These are phyloP conservation scores for Bryoglossum gracile DNA, from an alignment of 495 filamentous ascomycete species.

Conservation along the genomic window DNA sequence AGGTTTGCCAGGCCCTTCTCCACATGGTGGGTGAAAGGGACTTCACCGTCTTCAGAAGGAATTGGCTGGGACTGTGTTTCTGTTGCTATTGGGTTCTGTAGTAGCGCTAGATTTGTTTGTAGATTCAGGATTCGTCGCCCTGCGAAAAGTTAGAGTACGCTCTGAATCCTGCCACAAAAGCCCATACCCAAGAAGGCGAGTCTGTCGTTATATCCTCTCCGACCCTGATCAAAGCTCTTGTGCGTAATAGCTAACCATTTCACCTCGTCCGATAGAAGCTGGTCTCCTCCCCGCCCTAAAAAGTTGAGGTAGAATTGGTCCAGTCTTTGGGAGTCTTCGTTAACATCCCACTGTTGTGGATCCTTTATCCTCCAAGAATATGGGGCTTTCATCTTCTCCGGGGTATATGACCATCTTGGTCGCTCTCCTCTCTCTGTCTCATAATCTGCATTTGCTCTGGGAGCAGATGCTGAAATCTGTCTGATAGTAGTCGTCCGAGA, in stretches of 20 bases:
- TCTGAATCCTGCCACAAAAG: neutral
- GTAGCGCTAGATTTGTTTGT: slow-evolving; percentile 66
- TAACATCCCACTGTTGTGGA: slow-evolving; percentile 52
- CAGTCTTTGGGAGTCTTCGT: slow-evolving; percentile 62
- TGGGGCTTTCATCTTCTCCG: slow-evolving; percentile 68
- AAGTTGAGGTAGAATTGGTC: slow-evolving; percentile 68
- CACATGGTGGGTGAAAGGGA: slow-evolving; percentile 65
- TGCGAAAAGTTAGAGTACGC: slow-evolving; percentile 29
- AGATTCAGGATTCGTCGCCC: slow-evolving; percentile 76
- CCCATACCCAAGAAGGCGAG: slow-evolving; percentile 79
- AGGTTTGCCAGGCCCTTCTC: slow-evolving; percentile 67
- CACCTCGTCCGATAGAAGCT: slow-evolving; percentile 75
- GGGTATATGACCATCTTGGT: slow-evolving; percentile 81
- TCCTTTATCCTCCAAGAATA: slow-evolving; percentile 46
- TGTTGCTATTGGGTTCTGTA: slow-evolving; percentile 39
- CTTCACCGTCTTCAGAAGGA: slow-evolving; percentile 46
- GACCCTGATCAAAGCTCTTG: slow-evolving; percentile 95
- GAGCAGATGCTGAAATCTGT: slow-evolving; percentile 16
- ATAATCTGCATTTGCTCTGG: slow-evolving; percentile 19
- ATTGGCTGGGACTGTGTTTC: slow-evolving; percentile 29
- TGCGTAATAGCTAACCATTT: slow-evolving; percentile 98
- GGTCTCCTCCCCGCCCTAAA: slow-evolving; percentile 61
- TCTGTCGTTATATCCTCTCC: slow-evolving; percentile 89
- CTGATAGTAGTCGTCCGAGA: slow-evolving; percentile 8
- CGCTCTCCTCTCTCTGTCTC: slow-evolving; percentile 35